Evolutionary conservation across 352 stramenopile species (phyloP).

Genomic region (Pythium angustatum): DNA sequence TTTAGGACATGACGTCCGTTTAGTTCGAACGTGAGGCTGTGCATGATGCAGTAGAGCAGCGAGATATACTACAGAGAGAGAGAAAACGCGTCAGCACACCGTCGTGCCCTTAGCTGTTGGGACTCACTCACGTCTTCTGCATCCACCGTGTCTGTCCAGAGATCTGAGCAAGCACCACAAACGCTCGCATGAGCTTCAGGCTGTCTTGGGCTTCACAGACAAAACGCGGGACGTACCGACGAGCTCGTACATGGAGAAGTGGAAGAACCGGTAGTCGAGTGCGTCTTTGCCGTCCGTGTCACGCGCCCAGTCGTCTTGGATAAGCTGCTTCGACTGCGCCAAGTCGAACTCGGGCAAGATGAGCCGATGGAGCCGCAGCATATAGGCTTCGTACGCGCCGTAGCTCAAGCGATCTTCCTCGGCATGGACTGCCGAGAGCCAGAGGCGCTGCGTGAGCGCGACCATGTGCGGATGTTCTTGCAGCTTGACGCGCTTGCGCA

Average conservation of each 20-base stretch:
- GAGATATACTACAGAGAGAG: slow-evolving; percentile 57
- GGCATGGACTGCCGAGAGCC: slow-evolving; percentile 45
- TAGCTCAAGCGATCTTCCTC: slow-evolving; percentile 42
- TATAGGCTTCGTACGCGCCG: slow-evolving; percentile 63
- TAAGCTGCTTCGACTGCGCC: slow-evolving; percentile 53
- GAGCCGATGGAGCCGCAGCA: slow-evolving; percentile 74
- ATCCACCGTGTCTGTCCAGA: slow-evolving; percentile 71
- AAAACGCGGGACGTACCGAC: slow-evolving; percentile 70
- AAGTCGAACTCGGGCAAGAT: slow-evolving; percentile 80
- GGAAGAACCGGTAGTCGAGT: slow-evolving; percentile 73
- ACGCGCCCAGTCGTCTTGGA: slow-evolving; percentile 70
- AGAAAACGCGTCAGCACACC: neutral
- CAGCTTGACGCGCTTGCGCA: slow-evolving; percentile 61
- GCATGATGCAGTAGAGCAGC: slow-evolving; percentile 75
- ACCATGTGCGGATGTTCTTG: slow-evolving; percentile 65
- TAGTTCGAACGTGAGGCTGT: slow-evolving; percentile 57
- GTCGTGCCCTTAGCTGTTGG: neutral
- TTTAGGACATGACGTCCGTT: slow-evolving; percentile 53
- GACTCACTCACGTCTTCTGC: slow-evolving; percentile 54
- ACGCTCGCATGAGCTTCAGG: too few relatives aligned
- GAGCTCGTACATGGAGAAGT: slow-evolving; percentile 84
- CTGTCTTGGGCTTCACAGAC: too few relatives aligned
- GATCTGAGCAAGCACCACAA: slow-evolving; percentile 26
- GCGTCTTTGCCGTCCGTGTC: slow-evolving; percentile 50
- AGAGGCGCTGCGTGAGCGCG: slow-evolving; percentile 71